These are phyloP conservation scores for Bruguiera parviflora DNA, from an alignment of 345 rosid species.

Conservation along the genomic window DNA sequence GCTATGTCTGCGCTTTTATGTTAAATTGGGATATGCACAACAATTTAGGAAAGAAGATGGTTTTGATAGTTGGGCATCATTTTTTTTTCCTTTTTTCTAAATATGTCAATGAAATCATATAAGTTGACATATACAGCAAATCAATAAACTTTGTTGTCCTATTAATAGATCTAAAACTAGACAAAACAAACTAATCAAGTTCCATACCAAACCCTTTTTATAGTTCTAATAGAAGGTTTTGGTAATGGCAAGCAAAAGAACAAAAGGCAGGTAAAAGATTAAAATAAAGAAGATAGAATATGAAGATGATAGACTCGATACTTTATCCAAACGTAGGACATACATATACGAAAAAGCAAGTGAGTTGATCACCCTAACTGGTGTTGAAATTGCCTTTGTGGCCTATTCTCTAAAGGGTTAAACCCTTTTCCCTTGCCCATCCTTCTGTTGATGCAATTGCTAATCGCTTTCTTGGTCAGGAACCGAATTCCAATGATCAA, in stretches of 20 bases:
- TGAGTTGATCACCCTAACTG: conserved; percentile 7
- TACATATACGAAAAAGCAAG: conserved; percentile 8
- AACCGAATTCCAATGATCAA: neutral
- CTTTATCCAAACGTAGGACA: conserved; percentile 10
- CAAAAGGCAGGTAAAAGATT: conserved; percentile 18
- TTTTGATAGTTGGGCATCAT: no score
- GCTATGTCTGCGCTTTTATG: no score
- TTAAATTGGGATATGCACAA: no score
- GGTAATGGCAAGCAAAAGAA: conserved; percentile 13
- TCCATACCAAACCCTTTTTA: no score
- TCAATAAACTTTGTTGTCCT: no score
- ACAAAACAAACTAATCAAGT: no score
- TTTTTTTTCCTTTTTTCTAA: no score
- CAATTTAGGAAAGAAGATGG: no score
- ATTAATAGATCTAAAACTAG: no score
- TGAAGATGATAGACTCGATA: conserved; percentile 5
- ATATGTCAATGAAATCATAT: no score
- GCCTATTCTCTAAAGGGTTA: conserved; percentile 3
- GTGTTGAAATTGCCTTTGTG: conserved; percentile 6
- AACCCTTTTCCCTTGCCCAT: conserved; percentile 11
- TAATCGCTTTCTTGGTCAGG: neutral
- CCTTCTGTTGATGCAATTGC: neutral
- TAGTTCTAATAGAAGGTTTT: neutral
- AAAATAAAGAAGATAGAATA: conserved; percentile 15
- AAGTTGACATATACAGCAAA: no score